Conservation (phyloP, 2,329 filamentous ascomycete species). For the Aspergillus sp. region DNA sequence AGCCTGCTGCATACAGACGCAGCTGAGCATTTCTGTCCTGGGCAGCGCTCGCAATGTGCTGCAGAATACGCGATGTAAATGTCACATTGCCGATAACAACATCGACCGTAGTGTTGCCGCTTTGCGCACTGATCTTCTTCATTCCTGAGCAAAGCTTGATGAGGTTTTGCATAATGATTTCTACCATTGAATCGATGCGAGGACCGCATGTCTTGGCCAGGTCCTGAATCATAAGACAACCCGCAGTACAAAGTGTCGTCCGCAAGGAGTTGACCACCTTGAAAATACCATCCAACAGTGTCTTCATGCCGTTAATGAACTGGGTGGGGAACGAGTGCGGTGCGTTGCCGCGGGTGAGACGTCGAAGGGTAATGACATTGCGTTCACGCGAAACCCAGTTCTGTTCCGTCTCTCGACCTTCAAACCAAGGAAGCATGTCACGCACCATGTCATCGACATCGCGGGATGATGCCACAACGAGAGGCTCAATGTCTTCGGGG, state of each 20-base stretch:
- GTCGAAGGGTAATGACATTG: constrained; percentile 66
- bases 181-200: constrained; percentile 78
- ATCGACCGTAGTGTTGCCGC: constrained; percentile 74
- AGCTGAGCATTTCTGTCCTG: constrained; percentile 93
- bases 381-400: constrained; percentile 89
- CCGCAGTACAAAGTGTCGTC: constrained; percentile 84
- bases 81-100: constrained; percentile 71
- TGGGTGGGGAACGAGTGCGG: constrained; percentile 65
- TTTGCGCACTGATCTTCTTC: constrained; percentile 86
- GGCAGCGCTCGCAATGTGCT: constrained; percentile 73
- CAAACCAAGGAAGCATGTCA: constrained; percentile 74
- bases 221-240: constrained; percentile 77
- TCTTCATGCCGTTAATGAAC: constrained; percentile 65
- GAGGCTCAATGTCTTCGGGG: constrained; percentile 63
- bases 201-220: constrained; percentile 69
- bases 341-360: constrained; percentile 76
- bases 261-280: constrained; percentile 77
- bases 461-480: constrained; percentile 74
- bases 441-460: constrained; percentile 84
- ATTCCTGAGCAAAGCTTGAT: constrained; percentile 84
- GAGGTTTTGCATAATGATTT: constrained; percentile 80
- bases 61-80: constrained; percentile 73
- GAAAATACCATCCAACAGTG: constrained; percentile 76
- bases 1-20: constrained; percentile 68
- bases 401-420: constrained; percentile 80